Evolutionary conservation across 2,329 filamentous ascomycete genomes (phyloP), one percentile per base, ranked within the genome.

Genomic region (Colletotrichum sp.): DNA sequence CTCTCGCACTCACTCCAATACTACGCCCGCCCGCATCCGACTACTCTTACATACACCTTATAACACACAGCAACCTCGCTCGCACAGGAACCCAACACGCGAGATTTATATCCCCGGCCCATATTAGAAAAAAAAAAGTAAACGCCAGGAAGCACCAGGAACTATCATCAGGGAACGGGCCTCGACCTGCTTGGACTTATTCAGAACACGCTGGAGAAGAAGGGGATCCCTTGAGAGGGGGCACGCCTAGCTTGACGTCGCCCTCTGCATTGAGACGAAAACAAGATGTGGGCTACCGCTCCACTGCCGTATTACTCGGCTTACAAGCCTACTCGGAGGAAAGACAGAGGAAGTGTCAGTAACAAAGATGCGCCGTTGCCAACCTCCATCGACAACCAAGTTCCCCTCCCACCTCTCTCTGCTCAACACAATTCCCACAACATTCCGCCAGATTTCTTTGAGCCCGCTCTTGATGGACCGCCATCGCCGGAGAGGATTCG

Each of bases 401-500:
- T 29, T 43, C 64, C 69, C 54, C 61, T 67, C 38, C 66, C 71
- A 47, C 61, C 27, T 66, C 69, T 70, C 66, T 62, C 70, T 57
- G 61, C 69, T 51, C 72, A 72, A 54, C 62, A 64, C 34, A 65
- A 66, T 43, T 57, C 55, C 66, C 66, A 76, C 66, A 69, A 47
- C 76, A 71, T 84, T 62, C 59, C 59, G n/a, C 78, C 83, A 73
- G 86, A 89, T 72, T 84, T 89, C 68, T 81, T 92, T 71, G 90
- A 88, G 72, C 90, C 90, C 63, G 87, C 90, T 74, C 82, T 92
- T 70, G 89, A 92, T 77, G 89, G 89, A 21, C 90, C 90, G 54
- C 90, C 90, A 1, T 92, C 90, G 38, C 89, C 91, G 33, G 88
- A 90, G 78, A 87, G 86, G 75, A 86, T 91, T 77, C 88, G 90